Evolutionary conservation across 2,329 filamentous ascomycete species (phyloP), one percentile per base, ranked within the genome.

Genomic region (Paecilomyces sp.): DNA sequence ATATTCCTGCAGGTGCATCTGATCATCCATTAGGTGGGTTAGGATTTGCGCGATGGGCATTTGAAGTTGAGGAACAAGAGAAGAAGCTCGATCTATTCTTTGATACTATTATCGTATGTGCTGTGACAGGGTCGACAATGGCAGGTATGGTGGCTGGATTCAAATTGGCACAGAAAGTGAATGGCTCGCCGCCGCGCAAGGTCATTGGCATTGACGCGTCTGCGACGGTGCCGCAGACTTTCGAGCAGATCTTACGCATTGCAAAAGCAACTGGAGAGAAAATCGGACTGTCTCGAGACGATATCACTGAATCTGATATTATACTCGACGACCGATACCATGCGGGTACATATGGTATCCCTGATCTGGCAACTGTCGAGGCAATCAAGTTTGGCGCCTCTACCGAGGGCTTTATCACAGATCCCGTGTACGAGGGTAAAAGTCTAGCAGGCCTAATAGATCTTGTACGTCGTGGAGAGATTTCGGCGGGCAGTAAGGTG

Each of bases 351-450:
- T 90, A 91, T 70, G 88, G 88, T 1, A 80, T 89, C 59, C 86
- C 87, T 0, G 85, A 88, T 64, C 75, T 7, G 15, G 18, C 41
- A 84, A 70, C 76, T 77, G 66, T 91, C 88, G 85, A 85, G 33
- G 88, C 87, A 0, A 90, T 91, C 69, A 82, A 82, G 71, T 86
- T 88, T 68, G 86, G 85, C 4, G 88, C 88, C 0, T 72, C 77
- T 60, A 89, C 84, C 1, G 88, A 91, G 76, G 88, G 83, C 0
- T 86, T 91, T 66, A 88, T 91, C 63, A 90, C 87, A 0, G 88
- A 91, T 68, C 88, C 88, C 0, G 88, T 91, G 1, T 91, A 91
- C 67, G 88, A 90, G 74, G 88, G 88, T 1, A 91, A 91, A 82
- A 88, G 85, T 65, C 75, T 91, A 71, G 87, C 87, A 3, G 88